Conservation (phyloP, 768 basidiomycete genomes). For the Podaxis sp. region DNA sequence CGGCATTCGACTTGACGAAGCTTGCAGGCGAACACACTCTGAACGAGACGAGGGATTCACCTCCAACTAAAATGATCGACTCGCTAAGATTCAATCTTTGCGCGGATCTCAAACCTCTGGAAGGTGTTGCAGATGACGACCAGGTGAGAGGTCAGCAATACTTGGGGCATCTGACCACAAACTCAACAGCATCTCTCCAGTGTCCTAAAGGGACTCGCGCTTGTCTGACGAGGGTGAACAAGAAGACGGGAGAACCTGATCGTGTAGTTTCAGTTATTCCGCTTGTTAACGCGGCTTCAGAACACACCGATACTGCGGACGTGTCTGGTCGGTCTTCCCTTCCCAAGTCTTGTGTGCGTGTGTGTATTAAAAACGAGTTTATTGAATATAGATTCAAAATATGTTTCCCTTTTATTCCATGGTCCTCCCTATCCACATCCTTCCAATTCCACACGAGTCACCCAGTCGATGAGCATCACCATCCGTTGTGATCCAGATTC, state of each 20-base stretch:
- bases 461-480: constrained; percentile 62
- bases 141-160: constrained; percentile 52
- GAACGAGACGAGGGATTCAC: constrained; percentile 52
- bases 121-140: constrained; percentile 52
- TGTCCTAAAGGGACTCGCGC: constrained; percentile 69
- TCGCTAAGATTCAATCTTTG: constrained; percentile 70
- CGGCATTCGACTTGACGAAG: constrained; percentile 59
- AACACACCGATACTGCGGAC: constrained; percentile 31
- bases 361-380: constrained; percentile 14
- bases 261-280: constrained; percentile 76
- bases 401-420: constrained; percentile 54
- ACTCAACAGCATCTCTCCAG: constrained; percentile 35
- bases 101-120: constrained; percentile 47
- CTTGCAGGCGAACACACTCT: constrained; percentile 53
- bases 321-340: constrained; percentile 37
- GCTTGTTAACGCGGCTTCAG: constrained; percentile 46
- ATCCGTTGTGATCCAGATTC: constrained; percentile 52
- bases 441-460: constrained; percentile 37
- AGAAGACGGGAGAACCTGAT: constrained; percentile 52
- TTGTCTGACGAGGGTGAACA: constrained; percentile 70
- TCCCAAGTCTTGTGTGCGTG: constrained; percentile 1
- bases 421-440: constrained; percentile 61
- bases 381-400: constrained; percentile 46
- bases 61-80: constrained; percentile 65
- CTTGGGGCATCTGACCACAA: not conserved